Evolutionary conservation across 768 basidiomycete genomes (phyloP), one percentile per base, ranked within the genome.

Genomic region (Russula ochroleuca): DNA sequence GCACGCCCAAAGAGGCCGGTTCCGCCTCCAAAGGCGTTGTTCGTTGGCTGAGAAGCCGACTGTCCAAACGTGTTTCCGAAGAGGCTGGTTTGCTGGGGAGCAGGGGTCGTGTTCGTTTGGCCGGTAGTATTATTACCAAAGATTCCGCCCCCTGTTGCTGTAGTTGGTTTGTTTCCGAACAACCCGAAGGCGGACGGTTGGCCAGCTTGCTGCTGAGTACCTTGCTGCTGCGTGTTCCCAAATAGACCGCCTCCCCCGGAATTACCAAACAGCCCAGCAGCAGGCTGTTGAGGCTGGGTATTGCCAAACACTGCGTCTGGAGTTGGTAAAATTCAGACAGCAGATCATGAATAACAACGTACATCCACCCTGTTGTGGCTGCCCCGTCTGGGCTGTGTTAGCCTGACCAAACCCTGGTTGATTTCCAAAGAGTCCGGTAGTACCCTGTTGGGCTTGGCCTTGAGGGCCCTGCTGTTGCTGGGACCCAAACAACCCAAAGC

Each of bases 61-160:
- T 83, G 81, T 31, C 80, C 80, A 38, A 83, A 78, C 10, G 73
- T 70, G n/a, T 75, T 75, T 67, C 83, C 81, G 37, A 74, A 71
- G 21, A 74, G 69, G 54, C 72, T 68, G 15, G 54, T 21, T 45
- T 61, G 64, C 17, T 61, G 54, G 15, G 64, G 64, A 1, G 48
- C n/a, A 28, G 48, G 40, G 6, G 54, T 15, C 14, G 58, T 14
- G 45, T 37, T 50, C 75, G 67, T 17, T 78, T 67, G 62, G 33
- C 69, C 65, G 37, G 58, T 57, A 23, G 68, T 25, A 68, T 40
- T 83, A 54, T 70, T 70, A 25, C 76, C 77, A 63, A 85, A 85
- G 28, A 83, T 66, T 61, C 75, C 73, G 5, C 71, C 72, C 14
- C 74, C 75, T 6, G 73, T 65, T 40, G 72, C 60, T 4, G 74